Base-by-base conservation (phyloP, 768 basidiomycete genomes). In the Kwoniella dendrophila region DNA sequence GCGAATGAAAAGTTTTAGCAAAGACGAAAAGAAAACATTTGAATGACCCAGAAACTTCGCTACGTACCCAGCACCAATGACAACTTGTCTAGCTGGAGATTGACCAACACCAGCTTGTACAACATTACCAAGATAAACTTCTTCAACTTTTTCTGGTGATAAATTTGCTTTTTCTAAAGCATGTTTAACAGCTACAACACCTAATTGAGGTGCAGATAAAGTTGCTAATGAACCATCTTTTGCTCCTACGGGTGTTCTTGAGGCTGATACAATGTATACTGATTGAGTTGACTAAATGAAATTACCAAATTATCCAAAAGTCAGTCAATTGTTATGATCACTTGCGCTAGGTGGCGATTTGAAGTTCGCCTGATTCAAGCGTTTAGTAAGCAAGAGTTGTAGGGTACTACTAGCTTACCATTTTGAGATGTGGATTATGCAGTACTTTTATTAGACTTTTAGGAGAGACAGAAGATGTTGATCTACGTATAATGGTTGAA, bases 31-130 rank as follows among this genome's bases (percentile, higher is more conserved):
- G 16, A 2, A 47, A 45, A 14, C 16, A 20, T 27, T 56, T n/a
- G n/a, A n/a, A 14, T n/a, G 20, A 30, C 16, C 24, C 7, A 7
- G 30, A 38, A 16, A 43, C 10, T n/a, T 12, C 12, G 14, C 24
- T 8, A 69, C 74, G 68, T 56, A 82, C 66, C 96, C 96, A n/a
- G 93, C 85, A 57, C 82, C 84, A 61, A 99, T 86, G n/a, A 88
- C 92, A 56, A 94, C 96, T 80, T 99, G 96, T 67, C 96, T 87
- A 54, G 96, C 96, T n/a, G 96, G 96, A 11, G 89, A 90, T 82
- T 99, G 96, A 44, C 96, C 96, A 53, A 94, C 90, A 71, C 93
- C 93, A 2, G 92, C 96, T 81, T 97, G 95, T 58, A 98, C 86
- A 74, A 99, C 96, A 76, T 99, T 94, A 68, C 96, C 96, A 75